A percentile compares a stretch with the other conserved stretches of the same genome.
Evolutionary conservation across 371 early-diverging fungal species (phyloP).

Genomic region (Mortierella sp.): DNA sequence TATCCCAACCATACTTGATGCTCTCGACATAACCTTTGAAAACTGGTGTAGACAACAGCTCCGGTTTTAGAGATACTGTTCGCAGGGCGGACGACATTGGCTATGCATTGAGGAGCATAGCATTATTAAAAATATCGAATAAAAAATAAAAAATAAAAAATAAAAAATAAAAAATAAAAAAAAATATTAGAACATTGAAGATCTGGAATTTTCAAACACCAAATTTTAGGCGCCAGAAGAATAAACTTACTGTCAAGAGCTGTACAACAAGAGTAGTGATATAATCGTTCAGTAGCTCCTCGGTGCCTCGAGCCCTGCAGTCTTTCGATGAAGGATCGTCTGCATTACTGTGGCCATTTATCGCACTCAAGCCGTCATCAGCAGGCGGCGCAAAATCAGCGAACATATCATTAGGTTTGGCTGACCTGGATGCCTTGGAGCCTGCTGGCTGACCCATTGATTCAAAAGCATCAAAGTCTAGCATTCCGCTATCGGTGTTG

Average conservation of each 20-base stretch:
- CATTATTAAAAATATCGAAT: too few species aligned
- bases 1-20: conserved; percentile 57
- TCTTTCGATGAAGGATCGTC: conserved; percentile 4
- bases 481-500: conserved; percentile 40
- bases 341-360: conserved; percentile 1
- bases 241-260: conserved; percentile 42
- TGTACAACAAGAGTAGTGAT: conserved; percentile 55
- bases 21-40: conserved; percentile 54
- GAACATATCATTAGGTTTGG: conserved; percentile 31
- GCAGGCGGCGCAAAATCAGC: conserved; percentile 36
- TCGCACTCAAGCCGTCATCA: conserved; percentile 13
- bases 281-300: conserved; percentile 52
- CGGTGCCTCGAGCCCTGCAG: conserved; percentile 34
- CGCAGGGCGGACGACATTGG: conserved; percentile 52
- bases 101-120: conserved; percentile 18
- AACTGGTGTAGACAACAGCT: conserved; percentile 39
- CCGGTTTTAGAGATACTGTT: conserved; percentile 53
- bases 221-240: background rate
- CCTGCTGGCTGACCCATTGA: conserved; percentile 18
- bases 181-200: too few species aligned
- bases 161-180: too few species aligned
- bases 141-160: too few species aligned
- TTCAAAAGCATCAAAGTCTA: conserved; percentile 42
- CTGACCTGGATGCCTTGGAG: background rate
- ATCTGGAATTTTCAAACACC: background rate